Conservation (phyloP, 108 stramenopile genomes). For the Cyclotella atomus region DNA sequence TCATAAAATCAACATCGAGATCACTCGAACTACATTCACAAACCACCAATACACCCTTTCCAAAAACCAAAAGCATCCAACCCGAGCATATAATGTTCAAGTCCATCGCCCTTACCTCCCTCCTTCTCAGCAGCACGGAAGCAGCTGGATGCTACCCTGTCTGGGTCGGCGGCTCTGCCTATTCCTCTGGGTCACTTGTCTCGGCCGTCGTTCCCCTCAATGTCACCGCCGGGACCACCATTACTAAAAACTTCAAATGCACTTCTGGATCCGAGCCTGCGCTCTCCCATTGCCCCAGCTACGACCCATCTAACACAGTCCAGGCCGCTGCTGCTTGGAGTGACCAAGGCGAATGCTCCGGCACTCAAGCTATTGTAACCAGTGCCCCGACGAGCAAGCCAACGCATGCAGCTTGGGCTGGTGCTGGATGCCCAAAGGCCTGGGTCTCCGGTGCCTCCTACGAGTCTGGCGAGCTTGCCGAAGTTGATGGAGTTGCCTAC, state of each 20-base stretch:
- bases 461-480: neutral
- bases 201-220: neutral
- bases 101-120: too few species aligned
- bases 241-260: conserved; percentile 13
- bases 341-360: conserved; percentile 8
- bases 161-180: conserved; percentile 1
- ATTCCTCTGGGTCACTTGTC: neutral
- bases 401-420: neutral
- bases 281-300: conserved; percentile 4
- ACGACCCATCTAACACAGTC: conserved; percentile 1
- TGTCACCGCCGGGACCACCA: neutral
- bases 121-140: too few species aligned
- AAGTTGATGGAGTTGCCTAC: conserved; percentile 2
- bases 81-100: too few species aligned
- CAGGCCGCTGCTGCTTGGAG: conserved; percentile 12
- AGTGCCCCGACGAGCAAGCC: neutral
- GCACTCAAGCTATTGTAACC: conserved; percentile 1
- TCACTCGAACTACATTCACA: too few species aligned
- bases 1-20: too few species aligned
- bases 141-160: conserved; percentile 12
- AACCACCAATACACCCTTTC: too few species aligned
- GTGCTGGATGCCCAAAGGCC: neutral
- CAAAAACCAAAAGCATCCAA: too few species aligned
- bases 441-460: conserved; percentile 1
- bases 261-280: conserved; percentile 1